phyloP scores from a whole-genome alignment of 1,284 basidiomycete genomes.

The Vanrija pseudolonga region DNA sequence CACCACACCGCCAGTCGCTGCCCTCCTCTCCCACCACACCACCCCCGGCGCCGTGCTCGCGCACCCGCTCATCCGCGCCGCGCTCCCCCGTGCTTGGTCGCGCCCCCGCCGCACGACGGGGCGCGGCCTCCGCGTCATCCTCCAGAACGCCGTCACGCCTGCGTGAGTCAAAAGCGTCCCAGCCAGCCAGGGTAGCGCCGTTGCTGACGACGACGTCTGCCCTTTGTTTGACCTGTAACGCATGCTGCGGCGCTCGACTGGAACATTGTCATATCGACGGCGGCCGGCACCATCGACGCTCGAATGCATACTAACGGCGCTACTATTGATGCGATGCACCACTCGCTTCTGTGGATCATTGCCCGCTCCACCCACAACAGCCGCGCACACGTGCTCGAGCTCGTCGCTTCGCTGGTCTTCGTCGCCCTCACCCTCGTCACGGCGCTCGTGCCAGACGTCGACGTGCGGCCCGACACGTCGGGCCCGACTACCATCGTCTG shows the following conservation, averaged over 20 bases:
- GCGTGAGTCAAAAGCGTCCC: constrained; percentile 6
- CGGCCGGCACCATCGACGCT: too few species aligned
- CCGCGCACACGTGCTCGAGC: constrained; percentile 17
- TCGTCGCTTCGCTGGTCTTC: constrained; percentile 12
- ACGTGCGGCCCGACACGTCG: constrained; percentile 8
- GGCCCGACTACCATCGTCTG: constrained; percentile 12
- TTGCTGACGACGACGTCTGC: too few species aligned
- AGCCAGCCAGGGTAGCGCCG: background rate
- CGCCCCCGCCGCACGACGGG: constrained; percentile 7
- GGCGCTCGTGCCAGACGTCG: constrained; percentile 15
- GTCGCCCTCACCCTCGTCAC: constrained; percentile 18
- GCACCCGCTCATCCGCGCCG: constrained; percentile 17
- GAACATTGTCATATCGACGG: background rate
- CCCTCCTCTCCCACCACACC: constrained; percentile 18
- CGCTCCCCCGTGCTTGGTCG: constrained; percentile 15
- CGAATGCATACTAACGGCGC: background rate
- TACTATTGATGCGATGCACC: too few species aligned
- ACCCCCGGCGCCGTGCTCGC: constrained; percentile 17
- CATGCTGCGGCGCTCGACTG: background rate
- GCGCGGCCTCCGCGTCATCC: constrained; percentile 4
- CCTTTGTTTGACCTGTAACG: too few species aligned
- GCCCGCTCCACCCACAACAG: constrained; percentile 3
- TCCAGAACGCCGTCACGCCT: constrained; percentile 13
- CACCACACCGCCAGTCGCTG: constrained; percentile 9
- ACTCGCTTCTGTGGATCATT: too few species aligned